These are phyloP conservation scores for Musa itinerans DNA, from an alignment of 176 grass and related monocot species.

Conservation along the genomic window DNA sequence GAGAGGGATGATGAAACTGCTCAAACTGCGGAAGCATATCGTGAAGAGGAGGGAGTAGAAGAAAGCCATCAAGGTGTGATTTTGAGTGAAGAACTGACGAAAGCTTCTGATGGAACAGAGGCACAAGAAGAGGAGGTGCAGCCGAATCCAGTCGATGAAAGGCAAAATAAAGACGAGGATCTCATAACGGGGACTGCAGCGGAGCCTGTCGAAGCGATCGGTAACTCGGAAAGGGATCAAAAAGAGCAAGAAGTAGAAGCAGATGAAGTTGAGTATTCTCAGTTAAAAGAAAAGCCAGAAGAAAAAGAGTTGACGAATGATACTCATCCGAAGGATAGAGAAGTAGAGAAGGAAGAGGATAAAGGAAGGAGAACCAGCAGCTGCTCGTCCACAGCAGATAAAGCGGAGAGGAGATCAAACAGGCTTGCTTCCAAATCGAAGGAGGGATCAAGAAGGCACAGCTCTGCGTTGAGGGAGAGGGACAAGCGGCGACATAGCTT, in stretches of 20 bases:
- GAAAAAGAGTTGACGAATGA: neutral
- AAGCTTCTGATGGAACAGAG: constrained; percentile 4
- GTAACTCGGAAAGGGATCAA: neutral
- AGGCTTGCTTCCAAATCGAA: neutral
- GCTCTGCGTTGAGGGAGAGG: constrained; percentile 40
- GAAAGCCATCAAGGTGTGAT: constrained; percentile 15
- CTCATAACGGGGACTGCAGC: constrained; percentile 24
- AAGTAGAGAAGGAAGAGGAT: constrained; percentile 24
- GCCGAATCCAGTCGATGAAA: neutral
- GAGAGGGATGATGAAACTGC: constrained; percentile 20
- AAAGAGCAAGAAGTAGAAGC: constrained; percentile 8
- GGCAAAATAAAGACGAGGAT: neutral
- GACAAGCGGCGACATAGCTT: constrained; percentile 64
- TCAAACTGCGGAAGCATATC: constrained; percentile 2
- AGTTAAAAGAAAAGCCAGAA: neutral
- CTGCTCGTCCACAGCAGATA: constrained; percentile 32
- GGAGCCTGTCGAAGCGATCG: neutral
- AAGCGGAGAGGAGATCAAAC: constrained; percentile 61
- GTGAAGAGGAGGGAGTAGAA: neutral
- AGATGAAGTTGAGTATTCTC: neutral
- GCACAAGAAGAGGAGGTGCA: constrained; percentile 1
- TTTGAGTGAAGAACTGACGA: constrained; percentile 18
- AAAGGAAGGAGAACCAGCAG: constrained; percentile 25
- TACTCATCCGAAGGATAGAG: neutral
- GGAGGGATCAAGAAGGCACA: constrained; percentile 31